Base-by-base conservation (phyloP, 2,329 filamentous ascomycete species). In the Diaporthe capsici region DNA sequence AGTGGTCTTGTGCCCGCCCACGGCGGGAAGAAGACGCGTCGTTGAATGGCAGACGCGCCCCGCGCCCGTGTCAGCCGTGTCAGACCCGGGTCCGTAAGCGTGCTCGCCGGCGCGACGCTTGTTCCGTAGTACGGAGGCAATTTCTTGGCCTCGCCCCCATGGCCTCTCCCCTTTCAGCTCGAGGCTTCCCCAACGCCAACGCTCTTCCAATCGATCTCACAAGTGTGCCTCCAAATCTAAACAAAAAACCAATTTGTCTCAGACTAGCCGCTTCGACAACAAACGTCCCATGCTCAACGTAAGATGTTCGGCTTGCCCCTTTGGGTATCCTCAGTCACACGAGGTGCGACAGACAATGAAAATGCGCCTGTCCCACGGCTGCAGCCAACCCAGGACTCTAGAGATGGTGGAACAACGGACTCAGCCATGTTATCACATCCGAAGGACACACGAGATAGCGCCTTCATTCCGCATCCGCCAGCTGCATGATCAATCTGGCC, bases 401-500 rank as follows among this genome's bases (percentile, higher is more conserved):
- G 13, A 53, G 34, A 15, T 28, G 47, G 34, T 42, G 31, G 15
- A n/a, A 28, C 53, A 15, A 12, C 31, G 17, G 17, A 20, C 44
- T 7, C 58, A 65, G 20, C 47, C 71, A 31, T 47, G 17, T 8
- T 28, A 34, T 47, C 53, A n/a, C 44, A 20, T 57, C 28, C 71
- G 25, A 47, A 37, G 20, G 39, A 37, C 17, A 37, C 57, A 34
- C 31, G 42, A 47, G 20, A 47, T 10, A 49, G 9, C 22, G 12
- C 9, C 28, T 61, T 83, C 85, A 91, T 80, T 95, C 94, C 75
- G 94, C 93, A 82, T 96, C 94, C 15, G 96, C 95, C 82, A 98
- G 88, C 86, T 98, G 95, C 86, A 98, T 95, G 80, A 98, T 98
- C 81, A 98, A 88, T 85, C 93, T 93, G 79, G 95, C 96, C 42